Evolutionary conservation across 2,329 filamentous ascomycete species (phyloP).

Genomic region (Coniella vitis): DNA sequence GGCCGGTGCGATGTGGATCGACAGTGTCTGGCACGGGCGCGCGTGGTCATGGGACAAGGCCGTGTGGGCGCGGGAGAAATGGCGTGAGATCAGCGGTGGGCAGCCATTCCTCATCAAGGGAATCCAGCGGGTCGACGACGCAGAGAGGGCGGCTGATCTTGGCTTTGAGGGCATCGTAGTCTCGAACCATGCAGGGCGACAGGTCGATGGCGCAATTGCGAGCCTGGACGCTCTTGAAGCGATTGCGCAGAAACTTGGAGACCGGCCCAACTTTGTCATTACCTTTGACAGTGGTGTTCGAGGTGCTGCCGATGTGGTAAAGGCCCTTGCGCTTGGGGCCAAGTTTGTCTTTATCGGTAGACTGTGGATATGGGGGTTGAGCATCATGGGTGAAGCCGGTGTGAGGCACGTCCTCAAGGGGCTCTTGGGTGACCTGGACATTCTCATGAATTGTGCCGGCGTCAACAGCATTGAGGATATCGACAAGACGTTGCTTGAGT

Average conservation of each 20-base stretch:
- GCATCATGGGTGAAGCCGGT: conserved; percentile 53
- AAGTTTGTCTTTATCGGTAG: conserved; percentile 56
- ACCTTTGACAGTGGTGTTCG: conserved; percentile 56
- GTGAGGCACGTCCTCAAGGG: conserved; percentile 56
- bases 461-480: conserved; percentile 47
- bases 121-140: conserved; percentile 54
- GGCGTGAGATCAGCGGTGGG: conserved; percentile 51
- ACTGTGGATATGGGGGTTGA: conserved; percentile 53
- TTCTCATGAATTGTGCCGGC: conserved; percentile 53
- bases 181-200: conserved; percentile 50
- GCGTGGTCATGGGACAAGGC: conserved; percentile 59
- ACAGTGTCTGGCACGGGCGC: conserved; percentile 55
- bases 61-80: conserved; percentile 52
- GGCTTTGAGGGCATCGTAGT: conserved; percentile 57
- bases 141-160: conserved; percentile 47
- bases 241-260: conserved; percentile 39
- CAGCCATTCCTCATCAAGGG: conserved; percentile 56
- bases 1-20: conserved; percentile 56
- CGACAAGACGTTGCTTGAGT: conserved; percentile 34
- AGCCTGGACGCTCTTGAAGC: conserved; percentile 54
- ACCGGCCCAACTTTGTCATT: conserved; percentile 30
- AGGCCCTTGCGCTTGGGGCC: conserved; percentile 54
- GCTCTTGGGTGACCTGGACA: conserved; percentile 56
- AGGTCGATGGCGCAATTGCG: conserved; percentile 54
- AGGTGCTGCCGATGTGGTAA: conserved; percentile 50